Base-by-base conservation (phyloP, 176 grass and related monocot genomes). In the Lolium perenne region DNA sequence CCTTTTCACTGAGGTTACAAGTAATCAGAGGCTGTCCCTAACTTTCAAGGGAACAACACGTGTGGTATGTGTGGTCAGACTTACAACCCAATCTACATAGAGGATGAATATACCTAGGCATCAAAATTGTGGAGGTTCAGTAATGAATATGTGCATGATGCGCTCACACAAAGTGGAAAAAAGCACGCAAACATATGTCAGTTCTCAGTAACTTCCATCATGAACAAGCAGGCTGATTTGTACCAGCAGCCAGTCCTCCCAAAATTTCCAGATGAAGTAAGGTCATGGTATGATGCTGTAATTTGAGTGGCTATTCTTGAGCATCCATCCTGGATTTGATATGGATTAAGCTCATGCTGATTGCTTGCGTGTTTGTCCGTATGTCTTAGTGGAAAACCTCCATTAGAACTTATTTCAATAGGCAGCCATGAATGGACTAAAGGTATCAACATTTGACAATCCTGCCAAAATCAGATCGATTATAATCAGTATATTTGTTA, bases 1-100 rank as follows among this genome's bases (percentile, higher is more conserved):
- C 62, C 57, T 79, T 53, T 84, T 41, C 29, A 50, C 65, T 51
- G 8, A 88, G 12, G 53, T 22, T 82, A 87, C 67, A 91, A 74
- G 21, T 13, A 68, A 55, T 65, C 49, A 50, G 69, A 38, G 1
- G 86, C 51, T 9, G 81, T 81, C 85, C 81, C 85, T 45, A 62
- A 74, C 43, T 76, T 83, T 85, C 13, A 76, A 91, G 85, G 85
- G 89, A 87, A 61, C 85, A 76, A 26, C 81, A 81, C 53, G 55
- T 77, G 51, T 51, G 25, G 17, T 64, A 90, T 84, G 26, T 88
- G 58, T 80, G 58, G 80, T 84, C n/a, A 68, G 21, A 46, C 60
- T 66, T 87, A 87, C 89, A 87, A 32, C 67, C 29, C 23, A 60
- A 70, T 67, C 85, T 80, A 83, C 29, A 43, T 43, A 60, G 48